Base-by-base conservation (phyloP, 1,139 yeast genomes). In the Hyphopichia buzzinii region DNA sequence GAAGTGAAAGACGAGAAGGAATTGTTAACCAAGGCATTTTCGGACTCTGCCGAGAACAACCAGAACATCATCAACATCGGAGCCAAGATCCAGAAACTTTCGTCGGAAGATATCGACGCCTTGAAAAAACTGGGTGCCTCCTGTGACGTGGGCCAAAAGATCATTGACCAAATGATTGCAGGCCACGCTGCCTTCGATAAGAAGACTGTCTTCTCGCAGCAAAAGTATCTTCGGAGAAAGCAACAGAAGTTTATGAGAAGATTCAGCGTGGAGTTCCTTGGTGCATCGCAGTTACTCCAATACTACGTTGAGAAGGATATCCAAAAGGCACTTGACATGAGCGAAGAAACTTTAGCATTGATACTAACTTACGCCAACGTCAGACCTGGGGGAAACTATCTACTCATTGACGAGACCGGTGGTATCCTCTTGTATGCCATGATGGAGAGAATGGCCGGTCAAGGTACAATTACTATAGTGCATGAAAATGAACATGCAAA, bases 401-500 rank as follows among this genome's bases (percentile, higher is more conserved):
- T 92, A 24, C 83, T 92, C 4, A 73, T 88, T 37, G 99, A 92
- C 55, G 98, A 92, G 52, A 84, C 96, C 19, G 89, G 95, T 22
- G 97, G 97, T 2, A 70, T 90, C 14, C 59, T 92, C 2, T 77
- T 86, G 3, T 86, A 86, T 43, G 87, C 95, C 4, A 68, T 94
- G 74, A 59, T 92, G 64, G 98, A 94, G 55, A 72, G 97, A 52
- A 86, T 92, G 94, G 80, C 79, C 39, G 88, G 92, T 3, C 65
- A 79, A 34, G 98, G 97, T 12, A 68, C 79, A 8, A 79, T 94
- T 33, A 74, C 88, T 3, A 73, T 87, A 22, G 71, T 84, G 3
- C 97, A 92, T 60, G 98, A 90, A 52, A 87, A 89, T 55, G 98
- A 92, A 56, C 97, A 90, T 54, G 81, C 96, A 5, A 90, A 89